Evolutionary conservation across 805 yeast species (phyloP).

Genomic region (Candida caryicola): DNA sequence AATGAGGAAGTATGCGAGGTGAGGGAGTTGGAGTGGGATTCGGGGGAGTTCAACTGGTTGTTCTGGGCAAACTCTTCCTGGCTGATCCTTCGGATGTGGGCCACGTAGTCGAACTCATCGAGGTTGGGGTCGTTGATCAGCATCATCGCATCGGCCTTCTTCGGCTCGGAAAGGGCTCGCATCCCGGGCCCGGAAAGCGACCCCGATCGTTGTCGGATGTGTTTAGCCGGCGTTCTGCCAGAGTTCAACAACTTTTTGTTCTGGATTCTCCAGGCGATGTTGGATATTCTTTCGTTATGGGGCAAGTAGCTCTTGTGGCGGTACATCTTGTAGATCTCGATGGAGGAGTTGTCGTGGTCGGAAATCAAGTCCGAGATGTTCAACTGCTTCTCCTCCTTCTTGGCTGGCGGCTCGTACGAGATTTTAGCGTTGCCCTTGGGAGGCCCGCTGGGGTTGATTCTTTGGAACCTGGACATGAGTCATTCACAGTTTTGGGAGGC

Average conservation of each 20-base stretch:
- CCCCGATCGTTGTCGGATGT: conserved; percentile 2
- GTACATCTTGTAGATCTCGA: conserved; percentile 41
- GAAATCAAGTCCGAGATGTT: conserved; percentile 20
- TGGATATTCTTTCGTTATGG: conserved; percentile 39
- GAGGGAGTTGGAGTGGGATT: conserved; percentile 9
- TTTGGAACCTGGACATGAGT: neutral
- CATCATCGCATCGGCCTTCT: conserved; percentile 2
- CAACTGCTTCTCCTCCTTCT: conserved; percentile 5
- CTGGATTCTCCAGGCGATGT: conserved; percentile 46
- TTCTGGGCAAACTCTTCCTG: conserved; percentile 31
- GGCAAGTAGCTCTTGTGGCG: conserved; percentile 41
- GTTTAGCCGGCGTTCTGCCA: neutral
- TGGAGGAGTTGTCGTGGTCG: conserved; percentile 36
- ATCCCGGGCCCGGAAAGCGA: conserved; percentile 2
- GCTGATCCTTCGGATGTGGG: conserved; percentile 41
- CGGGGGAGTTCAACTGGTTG: conserved; percentile 5
- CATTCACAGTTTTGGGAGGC: too few relatives aligned
- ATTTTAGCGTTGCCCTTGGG: conserved; percentile 5
- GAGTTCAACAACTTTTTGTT: conserved; percentile 27
- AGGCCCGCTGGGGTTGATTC: neutral
- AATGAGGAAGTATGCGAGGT: conserved; percentile 12
- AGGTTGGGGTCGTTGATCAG: conserved; percentile 23
- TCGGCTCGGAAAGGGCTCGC: neutral
- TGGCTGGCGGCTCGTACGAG: conserved; percentile 10
- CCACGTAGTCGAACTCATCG: conserved; percentile 46